phyloP scores from a whole-genome alignment of 1,139 yeast genomes.

The Lodderomyces oxycetoniae region DNA sequence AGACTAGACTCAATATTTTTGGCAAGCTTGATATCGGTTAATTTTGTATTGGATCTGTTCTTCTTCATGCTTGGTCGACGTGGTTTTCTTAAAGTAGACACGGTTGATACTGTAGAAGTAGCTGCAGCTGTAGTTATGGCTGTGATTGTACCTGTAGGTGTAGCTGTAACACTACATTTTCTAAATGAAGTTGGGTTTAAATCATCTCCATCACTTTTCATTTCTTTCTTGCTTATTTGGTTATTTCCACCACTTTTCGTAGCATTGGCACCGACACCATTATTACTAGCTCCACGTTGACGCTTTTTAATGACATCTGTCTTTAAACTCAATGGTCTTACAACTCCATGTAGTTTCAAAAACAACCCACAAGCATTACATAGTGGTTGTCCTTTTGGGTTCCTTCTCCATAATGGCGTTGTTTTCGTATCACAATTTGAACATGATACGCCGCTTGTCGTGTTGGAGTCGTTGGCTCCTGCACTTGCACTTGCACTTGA shows the following conservation, averaged over 20 bases:
- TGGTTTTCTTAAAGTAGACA: conserved; percentile 2
- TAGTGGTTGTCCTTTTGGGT: conserved; percentile 49
- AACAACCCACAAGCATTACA: conserved; percentile 62
- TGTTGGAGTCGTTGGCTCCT: conserved; percentile 7
- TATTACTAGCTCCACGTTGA: conserved; percentile 12
- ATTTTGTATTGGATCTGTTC: conserved; percentile 7
- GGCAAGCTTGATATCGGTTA: conserved; percentile 7
- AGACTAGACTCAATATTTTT: conserved; percentile 4
- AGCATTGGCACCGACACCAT: neutral
- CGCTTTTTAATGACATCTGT: conserved; percentile 89
- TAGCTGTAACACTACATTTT: neutral
- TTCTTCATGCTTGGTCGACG: conserved; percentile 9
- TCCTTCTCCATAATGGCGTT: conserved; percentile 57
- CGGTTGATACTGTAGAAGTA: neutral
- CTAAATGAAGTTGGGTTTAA: conserved; percentile 30
- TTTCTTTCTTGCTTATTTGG: conserved; percentile 7
- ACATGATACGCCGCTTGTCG: conserved; percentile 24
- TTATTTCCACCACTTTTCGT: neutral
- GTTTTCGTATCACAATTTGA: conserved; percentile 53
- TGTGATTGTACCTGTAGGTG: neutral
- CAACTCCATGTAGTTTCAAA: conserved; percentile 53
- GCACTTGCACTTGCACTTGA: conserved; percentile 4
- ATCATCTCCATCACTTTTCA: conserved; percentile 32
- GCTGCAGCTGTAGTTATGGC: neutral
- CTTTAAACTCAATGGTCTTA: conserved; percentile 61